Conservation (phyloP, 164 flowering plant genomes). For the Aristolochia californica region DNA sequence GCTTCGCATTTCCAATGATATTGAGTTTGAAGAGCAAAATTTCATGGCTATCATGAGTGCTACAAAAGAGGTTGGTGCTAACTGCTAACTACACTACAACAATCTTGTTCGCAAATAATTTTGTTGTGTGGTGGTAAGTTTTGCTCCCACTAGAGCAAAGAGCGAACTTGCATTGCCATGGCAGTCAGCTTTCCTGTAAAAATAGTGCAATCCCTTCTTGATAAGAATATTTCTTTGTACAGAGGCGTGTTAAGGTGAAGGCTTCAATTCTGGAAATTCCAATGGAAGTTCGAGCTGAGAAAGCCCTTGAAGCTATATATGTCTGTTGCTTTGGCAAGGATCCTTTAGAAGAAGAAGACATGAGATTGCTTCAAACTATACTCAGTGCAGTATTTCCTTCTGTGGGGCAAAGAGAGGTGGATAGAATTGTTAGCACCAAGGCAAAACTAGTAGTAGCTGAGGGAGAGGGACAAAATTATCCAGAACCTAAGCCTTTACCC, state of each 20-base stretch:
- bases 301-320: constrained; percentile 79
- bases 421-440: constrained; percentile 49
- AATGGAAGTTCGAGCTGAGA: constrained; percentile 73
- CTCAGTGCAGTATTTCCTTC: constrained; percentile 76
- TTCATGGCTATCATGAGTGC: constrained; percentile 68
- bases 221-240: constrained; percentile 10
- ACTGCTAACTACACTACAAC: constrained; percentile 9
- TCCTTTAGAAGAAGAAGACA: constrained; percentile 76
- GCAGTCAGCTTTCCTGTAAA: neutral
- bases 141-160: neutral
- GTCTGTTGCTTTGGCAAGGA: constrained; percentile 67
- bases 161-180: neutral
- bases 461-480: constrained; percentile 31
- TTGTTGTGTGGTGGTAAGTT: neutral
- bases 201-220: neutral
- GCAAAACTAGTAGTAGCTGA: constrained; percentile 45
- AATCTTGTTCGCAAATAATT: neutral
- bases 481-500: constrained; percentile 46
- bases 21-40: constrained; percentile 84
- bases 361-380: constrained; percentile 42
- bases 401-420: constrained; percentile 38
- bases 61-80: constrained; percentile 67
- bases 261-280: constrained; percentile 46
- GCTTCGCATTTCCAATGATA: constrained; percentile 75
- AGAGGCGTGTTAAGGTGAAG: constrained; percentile 58